Base-by-base conservation (phyloP, 116 monocot species). In the Papilionanthe hybrid region DNA sequence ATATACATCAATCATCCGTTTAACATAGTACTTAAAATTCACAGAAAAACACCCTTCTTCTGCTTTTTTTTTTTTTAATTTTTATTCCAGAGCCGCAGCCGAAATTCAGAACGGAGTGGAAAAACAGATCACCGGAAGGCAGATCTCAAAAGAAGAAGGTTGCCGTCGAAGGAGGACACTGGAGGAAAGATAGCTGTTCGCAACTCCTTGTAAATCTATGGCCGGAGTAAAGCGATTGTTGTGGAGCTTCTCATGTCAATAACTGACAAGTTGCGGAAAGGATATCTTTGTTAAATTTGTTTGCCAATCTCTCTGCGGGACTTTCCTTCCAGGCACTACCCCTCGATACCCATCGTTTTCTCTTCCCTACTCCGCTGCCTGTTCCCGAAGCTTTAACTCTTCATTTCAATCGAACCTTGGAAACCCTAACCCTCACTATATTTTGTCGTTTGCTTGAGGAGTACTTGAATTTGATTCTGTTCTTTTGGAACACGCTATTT, bases 121-220 rank as follows among this genome's bases (percentile, higher is more conserved):
- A 29, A 6, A 69, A 41, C 69, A 32, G 32, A 69, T 69, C 69
- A 69, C 69, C 69, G 69, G 69, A 37, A 69, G 7, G 29, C 69
- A 37, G 69, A 69, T 69, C 69, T 32, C 69, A 69, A 63, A 63
- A 22, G 69, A 69, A 69, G 23, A 63, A 22, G 22, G 3, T 69
- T 25, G 37, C 17, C 69, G 37, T 29, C 69, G 65, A 65, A 65
- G 65, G 10, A 8, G 25, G 27, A 27, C 25, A 27, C 65, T 32
- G 13, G 69, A 37, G 37, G 17, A 37, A 69, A 69, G 37, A 69
- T 18, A 25, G 32, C 69, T 69, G 63, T 32, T 25, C 29, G 30
- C 37, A 25, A 15, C 69, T 69, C 10, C 41, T 12, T 37, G 32
- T 25, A 27, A 37, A 37, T 1, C 4, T 32, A 25, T 69, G 8